Conservation (phyloP, 768 basidiomycete species). For the Termitomyces bulborhizus region DNA sequence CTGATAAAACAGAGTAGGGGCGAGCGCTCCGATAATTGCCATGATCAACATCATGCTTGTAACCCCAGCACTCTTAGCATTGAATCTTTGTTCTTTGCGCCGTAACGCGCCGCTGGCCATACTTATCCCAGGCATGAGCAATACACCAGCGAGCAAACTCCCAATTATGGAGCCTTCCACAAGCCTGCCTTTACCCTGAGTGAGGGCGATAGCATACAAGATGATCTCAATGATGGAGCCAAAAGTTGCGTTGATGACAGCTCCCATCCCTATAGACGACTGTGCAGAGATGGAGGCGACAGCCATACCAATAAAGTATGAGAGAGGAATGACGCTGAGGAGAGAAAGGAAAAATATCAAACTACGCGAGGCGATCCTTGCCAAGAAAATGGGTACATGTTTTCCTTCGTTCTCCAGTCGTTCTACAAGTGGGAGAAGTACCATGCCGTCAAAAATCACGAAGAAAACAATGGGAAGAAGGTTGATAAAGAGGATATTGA, state of each 20-base stretch:
- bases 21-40: conserved; percentile 95
- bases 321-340: conserved; percentile 90
- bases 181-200: conserved; percentile 85
- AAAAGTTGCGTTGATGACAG: conserved; percentile 98
- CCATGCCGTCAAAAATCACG: conserved; percentile 88
- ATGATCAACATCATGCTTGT: conserved; percentile 99
- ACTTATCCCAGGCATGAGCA: conserved; percentile 94
- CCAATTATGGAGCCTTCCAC: conserved; percentile 98
- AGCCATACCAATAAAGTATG: conserved; percentile 99
- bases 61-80: conserved; percentile 98
- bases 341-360: conserved; percentile 82
- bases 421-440: conserved; percentile 71
- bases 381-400: conserved; percentile 59
- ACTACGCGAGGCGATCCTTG: conserved; percentile 62
- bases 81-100: conserved; percentile 95
- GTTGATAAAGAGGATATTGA: conserved; percentile 98
- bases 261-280: conserved; percentile 98
- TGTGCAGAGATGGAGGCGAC: conserved; percentile 99
- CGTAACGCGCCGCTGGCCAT: conserved; percentile 90
- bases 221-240: conserved; percentile 98
- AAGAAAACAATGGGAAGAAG: conserved; percentile 91
- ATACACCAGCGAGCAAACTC: conserved; percentile 88
- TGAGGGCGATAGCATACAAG: conserved; percentile 84
- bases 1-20: conserved; percentile 97
- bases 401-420: conserved; percentile 44